These are phyloP conservation scores for Inosperma sp. DNA, from an alignment of 768 basidiomycete genomes.

Conservation along the genomic window DNA sequence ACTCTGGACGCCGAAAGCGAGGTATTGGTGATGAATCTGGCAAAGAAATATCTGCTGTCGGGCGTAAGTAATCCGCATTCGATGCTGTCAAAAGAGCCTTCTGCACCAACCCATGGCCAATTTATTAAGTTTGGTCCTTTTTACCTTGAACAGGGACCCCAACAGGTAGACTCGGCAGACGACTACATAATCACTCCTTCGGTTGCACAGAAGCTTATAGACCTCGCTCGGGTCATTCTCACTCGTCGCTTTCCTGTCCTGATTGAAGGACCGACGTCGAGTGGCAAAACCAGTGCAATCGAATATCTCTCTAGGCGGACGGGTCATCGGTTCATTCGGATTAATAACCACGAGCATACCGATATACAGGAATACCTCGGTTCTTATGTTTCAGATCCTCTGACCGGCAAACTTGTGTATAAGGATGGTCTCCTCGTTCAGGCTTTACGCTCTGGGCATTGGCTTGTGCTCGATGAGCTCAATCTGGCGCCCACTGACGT, in stretches of 20 bases:
- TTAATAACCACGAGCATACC: constrained; percentile 99
- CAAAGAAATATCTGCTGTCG: constrained; percentile 71
- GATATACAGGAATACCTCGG: constrained; percentile 99
- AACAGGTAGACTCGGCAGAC: constrained; percentile 57
- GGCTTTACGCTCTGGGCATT: constrained; percentile 86
- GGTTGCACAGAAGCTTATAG: constrained; percentile 88
- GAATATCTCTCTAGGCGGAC: constrained; percentile 92
- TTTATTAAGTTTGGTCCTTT: constrained; percentile 89
- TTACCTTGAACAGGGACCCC: constrained; percentile 76
- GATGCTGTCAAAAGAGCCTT: constrained; percentile 66
- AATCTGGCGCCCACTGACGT: constrained; percentile 98
- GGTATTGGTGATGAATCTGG: constrained; percentile 58
- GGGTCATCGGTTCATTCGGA: constrained; percentile 93
- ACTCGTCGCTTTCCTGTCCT: constrained; percentile 90
- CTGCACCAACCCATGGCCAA: constrained; percentile 44
- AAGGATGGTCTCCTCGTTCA: constrained; percentile 92
- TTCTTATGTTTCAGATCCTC: constrained; percentile 89
- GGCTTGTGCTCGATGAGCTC: constrained; percentile 97
- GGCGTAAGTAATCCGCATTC: constrained; percentile 79
- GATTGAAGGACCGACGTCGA: constrained; percentile 97
- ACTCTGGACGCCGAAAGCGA: constrained; percentile 73
- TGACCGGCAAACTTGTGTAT: constrained; percentile 91
- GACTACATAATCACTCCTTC: constrained; percentile 95
- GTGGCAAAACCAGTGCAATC: constrained; percentile 94
- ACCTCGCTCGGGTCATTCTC: constrained; percentile 87